A percentile compares a stretch with the other conserved stretches of the same genome.
These are phyloP conservation scores for Cercophora scortea DNA, from an alignment of 495 filamentous ascomycete species.

Conservation along the genomic window DNA sequence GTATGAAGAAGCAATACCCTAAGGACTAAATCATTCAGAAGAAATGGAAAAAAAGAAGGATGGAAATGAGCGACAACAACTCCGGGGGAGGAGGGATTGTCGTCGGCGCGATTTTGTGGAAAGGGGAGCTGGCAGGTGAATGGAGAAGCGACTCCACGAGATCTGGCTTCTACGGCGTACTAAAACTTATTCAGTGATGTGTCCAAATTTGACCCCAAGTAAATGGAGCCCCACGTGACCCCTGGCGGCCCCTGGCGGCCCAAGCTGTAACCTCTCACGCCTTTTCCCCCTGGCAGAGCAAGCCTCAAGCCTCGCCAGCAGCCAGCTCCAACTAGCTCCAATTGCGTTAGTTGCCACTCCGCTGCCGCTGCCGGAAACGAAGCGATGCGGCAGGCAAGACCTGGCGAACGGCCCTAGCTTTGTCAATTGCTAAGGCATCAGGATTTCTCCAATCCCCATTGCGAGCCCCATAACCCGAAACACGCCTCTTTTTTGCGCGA, in stretches of 20 bases:
- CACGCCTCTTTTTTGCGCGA: too few relatives aligned
- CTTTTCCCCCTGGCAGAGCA: too few relatives aligned
- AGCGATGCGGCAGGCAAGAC: too few relatives aligned
- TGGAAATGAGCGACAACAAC: constrained; percentile 31
- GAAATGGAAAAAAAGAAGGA: constrained; percentile 21
- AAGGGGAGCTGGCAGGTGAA: constrained; percentile 27
- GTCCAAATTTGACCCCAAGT: constrained; percentile 38
- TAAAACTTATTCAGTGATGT: constrained; percentile 41
- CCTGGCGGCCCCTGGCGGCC: not conserved
- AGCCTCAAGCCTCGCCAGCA: too few relatives aligned
- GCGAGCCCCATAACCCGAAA: too few relatives aligned
- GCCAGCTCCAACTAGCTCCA: too few relatives aligned
- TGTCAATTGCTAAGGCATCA: too few relatives aligned
- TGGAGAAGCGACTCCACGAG: constrained; percentile 29
- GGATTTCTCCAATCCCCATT: too few relatives aligned
- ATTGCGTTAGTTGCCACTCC: too few relatives aligned
- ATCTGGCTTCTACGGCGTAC: constrained; percentile 35
- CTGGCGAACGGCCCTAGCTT: too few relatives aligned
- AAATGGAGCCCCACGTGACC: constrained; percentile 30
- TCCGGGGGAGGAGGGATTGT: constrained; percentile 25
- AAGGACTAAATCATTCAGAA: constrained; percentile 35
- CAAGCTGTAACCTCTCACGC: constrained; percentile 50
- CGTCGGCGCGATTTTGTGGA: constrained; percentile 29
- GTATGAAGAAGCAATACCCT: constrained; percentile 26
- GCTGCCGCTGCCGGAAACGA: too few relatives aligned